These are phyloP conservation scores for Nakazawaea sp. DNA, from an alignment of 805 yeast genomes.

Conservation along the genomic window DNA sequence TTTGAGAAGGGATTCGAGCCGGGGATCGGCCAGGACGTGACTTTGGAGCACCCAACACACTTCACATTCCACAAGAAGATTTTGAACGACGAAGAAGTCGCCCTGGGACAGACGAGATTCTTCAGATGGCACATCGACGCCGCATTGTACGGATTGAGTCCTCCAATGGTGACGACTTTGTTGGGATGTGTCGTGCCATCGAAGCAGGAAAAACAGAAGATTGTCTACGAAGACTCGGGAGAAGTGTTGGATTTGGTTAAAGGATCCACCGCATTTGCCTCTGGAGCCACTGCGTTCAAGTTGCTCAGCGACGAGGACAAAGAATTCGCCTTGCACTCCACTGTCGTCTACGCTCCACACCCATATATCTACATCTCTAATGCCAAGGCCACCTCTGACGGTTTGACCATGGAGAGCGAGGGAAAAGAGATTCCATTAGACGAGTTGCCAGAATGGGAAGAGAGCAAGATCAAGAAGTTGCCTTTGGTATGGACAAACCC, in stretches of 20 bases:
- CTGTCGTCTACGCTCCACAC: slow-evolving; percentile 86
- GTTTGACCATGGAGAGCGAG: slow-evolving; percentile 79
- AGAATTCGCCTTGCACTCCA: slow-evolving; percentile 67
- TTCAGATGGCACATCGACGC: slow-evolving; percentile 95
- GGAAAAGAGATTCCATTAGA: slow-evolving; percentile 62
- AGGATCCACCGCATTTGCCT: slow-evolving; percentile 86
- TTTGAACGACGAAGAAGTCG: slow-evolving; percentile 57
- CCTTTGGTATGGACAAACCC: slow-evolving; percentile 95
- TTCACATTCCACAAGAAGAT: slow-evolving; percentile 68
- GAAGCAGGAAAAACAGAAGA: slow-evolving; percentile 50
- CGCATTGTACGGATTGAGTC: slow-evolving; percentile 78
- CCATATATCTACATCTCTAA: slow-evolving; percentile 82
- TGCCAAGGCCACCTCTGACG: slow-evolving; percentile 79
- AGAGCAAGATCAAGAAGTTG: slow-evolving; percentile 62
- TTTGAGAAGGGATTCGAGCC: slow-evolving; percentile 51
- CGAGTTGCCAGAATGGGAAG: slow-evolving; percentile 80
- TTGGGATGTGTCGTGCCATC: slow-evolving; percentile 80
- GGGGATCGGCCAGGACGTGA: slow-evolving; percentile 32
- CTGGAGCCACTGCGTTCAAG: slow-evolving; percentile 77
- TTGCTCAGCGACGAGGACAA: slow-evolving; percentile 62
- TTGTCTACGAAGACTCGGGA: slow-evolving; percentile 58
- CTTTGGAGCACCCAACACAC: slow-evolving; percentile 79
- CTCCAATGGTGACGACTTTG: slow-evolving; percentile 81
- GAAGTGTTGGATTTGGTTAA: slow-evolving; percentile 63
- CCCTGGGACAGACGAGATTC: slow-evolving; percentile 62